Percentiles rank a stretch among this genome's conserved stretches.
Evolutionary conservation across 305 asterid species (phyloP).

Genomic region (Striga hermonthica): DNA sequence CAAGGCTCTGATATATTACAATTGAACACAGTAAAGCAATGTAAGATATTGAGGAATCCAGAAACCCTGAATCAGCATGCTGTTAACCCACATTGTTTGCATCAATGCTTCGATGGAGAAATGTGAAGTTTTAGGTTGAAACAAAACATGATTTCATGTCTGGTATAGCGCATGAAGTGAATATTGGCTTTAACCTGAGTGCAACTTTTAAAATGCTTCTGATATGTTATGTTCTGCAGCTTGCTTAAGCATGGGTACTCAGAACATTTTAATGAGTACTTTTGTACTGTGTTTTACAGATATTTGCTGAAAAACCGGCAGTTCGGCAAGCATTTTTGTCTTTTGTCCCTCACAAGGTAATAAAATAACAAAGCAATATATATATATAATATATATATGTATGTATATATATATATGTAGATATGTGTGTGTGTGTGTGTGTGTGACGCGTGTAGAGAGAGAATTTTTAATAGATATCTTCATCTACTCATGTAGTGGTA

Average conservation of each 20-base stretch:
- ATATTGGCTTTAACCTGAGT: constrained; percentile 19
- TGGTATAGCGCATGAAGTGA: not conserved
- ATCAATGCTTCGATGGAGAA: no score
- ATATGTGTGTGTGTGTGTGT: no score
- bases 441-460: no score
- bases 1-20: constrained; percentile 13
- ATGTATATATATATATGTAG: no score
- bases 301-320: constrained; percentile 97
- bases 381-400: constrained; percentile 5
- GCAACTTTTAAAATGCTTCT: constrained; percentile 21
- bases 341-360: constrained; percentile 75
- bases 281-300: constrained; percentile 42
- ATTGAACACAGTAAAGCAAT: constrained; percentile 18
- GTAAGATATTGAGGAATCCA: constrained; percentile 18
- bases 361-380: constrained; percentile 14
- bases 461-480: constrained; percentile 17
- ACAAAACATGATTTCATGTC: constrained; percentile 10
- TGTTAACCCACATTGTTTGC: no score
- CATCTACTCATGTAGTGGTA: constrained; percentile 17
- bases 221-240: constrained; percentile 15
- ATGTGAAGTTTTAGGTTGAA: constrained; percentile 9
- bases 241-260: constrained; percentile 22
- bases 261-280: constrained; percentile 19
- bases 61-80: constrained; percentile 19
- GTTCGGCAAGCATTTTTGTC: constrained; percentile 92